These are phyloP conservation scores for Yamadazyma philogaea DNA, from an alignment of 805 yeast species.

Conservation along the genomic window DNA sequence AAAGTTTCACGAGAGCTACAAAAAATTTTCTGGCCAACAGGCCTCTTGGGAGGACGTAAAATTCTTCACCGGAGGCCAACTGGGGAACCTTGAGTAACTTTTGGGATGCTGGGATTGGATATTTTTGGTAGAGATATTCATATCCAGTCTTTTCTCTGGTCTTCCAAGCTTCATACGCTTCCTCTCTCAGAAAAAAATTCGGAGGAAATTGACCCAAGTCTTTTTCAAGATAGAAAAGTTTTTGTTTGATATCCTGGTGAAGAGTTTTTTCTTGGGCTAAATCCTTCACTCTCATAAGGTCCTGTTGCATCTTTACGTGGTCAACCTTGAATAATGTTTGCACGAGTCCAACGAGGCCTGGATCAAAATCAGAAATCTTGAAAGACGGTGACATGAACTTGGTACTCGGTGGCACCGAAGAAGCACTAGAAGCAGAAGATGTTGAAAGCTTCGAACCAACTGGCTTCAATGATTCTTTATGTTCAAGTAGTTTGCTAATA, in stretches of 20 bases:
- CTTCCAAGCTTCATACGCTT: constrained; percentile 34
- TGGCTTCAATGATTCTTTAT: constrained; percentile 36
- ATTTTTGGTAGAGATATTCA: constrained; percentile 24
- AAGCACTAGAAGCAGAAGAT: constrained; percentile 3
- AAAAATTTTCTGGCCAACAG: constrained; percentile 38
- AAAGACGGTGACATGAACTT: constrained; percentile 48
- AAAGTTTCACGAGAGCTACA: constrained; percentile 36
- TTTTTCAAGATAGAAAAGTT: constrained; percentile 30
- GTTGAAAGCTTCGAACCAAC: neutral
- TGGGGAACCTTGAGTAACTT: constrained; percentile 30
- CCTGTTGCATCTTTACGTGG: constrained; percentile 50
- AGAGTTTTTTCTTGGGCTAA: constrained; percentile 38
- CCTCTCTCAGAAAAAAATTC: constrained; percentile 20
- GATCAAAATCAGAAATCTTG: constrained; percentile 52
- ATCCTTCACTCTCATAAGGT: constrained; percentile 43
- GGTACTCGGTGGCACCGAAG: constrained; percentile 10
- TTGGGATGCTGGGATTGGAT: constrained; percentile 31
- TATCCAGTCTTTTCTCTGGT: constrained; percentile 23
- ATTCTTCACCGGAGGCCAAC: constrained; percentile 35
- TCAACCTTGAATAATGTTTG: constrained; percentile 50
- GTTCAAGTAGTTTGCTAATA: constrained; percentile 43
- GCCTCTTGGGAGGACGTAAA: constrained; percentile 33
- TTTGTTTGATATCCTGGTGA: constrained; percentile 36
- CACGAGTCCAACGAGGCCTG: constrained; percentile 40
- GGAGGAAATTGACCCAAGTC: constrained; percentile 40